These are phyloP conservation scores for Fragaria nilgerrensis DNA, from an alignment of 306 rosid genomes.

Conservation along the genomic window DNA sequence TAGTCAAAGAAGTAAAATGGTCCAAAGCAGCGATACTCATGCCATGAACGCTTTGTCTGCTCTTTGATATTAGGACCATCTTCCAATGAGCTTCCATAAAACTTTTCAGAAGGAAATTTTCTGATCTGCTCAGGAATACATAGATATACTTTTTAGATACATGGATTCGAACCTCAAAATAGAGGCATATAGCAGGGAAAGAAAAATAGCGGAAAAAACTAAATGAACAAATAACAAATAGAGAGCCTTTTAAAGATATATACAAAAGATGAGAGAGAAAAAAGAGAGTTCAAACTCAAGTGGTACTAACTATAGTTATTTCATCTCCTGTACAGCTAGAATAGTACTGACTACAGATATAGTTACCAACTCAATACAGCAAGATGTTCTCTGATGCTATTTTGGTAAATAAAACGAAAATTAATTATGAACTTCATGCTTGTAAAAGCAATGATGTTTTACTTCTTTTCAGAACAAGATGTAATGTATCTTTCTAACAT, in stretches of 20 bases:
- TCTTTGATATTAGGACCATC: slow-evolving; percentile 60
- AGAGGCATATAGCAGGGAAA: too few relatives aligned
- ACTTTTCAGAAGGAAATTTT: slow-evolving; percentile 85
- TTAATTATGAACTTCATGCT: not conserved
- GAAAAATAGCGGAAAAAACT: too few relatives aligned
- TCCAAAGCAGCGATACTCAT: slow-evolving; percentile 72
- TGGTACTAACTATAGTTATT: not conserved
- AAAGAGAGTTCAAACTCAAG: too few relatives aligned
- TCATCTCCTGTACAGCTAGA: not conserved
- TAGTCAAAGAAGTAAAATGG: slow-evolving; percentile 86
- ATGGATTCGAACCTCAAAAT: too few relatives aligned
- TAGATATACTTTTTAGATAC: too few relatives aligned
- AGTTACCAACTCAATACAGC: not conserved
- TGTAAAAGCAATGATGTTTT: not conserved
- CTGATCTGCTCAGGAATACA: slow-evolving; percentile 44
- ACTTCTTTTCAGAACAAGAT: not conserved
- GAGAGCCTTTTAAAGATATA: too few relatives aligned
- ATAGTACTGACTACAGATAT: not conserved
- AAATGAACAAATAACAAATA: too few relatives aligned
- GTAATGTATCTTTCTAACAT: not conserved
- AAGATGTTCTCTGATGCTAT: not conserved
- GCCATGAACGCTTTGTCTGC: slow-evolving; percentile 72
- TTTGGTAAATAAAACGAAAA: not conserved
- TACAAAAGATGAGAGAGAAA: too few relatives aligned
- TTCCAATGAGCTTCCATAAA: slow-evolving; percentile 70